These are phyloP conservation scores for Coelastrella sp. DNA, from an alignment of 139 green algal genomes.

Conservation along the genomic window DNA sequence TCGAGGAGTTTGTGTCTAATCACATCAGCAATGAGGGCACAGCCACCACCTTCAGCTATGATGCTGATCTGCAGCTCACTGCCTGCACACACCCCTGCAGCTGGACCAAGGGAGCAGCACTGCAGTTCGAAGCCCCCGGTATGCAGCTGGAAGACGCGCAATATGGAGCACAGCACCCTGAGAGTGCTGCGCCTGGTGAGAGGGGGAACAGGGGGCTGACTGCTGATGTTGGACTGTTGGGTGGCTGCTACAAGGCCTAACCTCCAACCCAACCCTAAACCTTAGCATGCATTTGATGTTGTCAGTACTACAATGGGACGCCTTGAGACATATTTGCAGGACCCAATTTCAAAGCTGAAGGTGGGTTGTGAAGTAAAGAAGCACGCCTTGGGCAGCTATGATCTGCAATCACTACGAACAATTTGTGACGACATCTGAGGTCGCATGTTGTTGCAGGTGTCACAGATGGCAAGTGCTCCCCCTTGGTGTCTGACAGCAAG, in stretches of 20 bases:
- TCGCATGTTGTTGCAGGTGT: not conserved
- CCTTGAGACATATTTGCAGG: too few relatives aligned
- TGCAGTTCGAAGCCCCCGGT: not conserved
- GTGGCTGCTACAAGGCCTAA: too few relatives aligned
- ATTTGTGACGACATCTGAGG: not conserved
- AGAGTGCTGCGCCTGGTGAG: not conserved
- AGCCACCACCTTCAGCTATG: constrained; percentile 27
- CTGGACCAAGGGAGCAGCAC: not conserved
- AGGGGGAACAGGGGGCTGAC: too few relatives aligned
- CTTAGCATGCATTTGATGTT: too few relatives aligned
- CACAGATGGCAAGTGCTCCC: not conserved
- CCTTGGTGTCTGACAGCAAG: not conserved
- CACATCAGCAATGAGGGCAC: constrained; percentile 23
- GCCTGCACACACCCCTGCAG: not conserved
- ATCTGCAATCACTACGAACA: too few relatives aligned
- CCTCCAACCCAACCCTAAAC: too few relatives aligned
- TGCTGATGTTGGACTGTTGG: too few relatives aligned
- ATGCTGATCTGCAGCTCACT: not conserved
- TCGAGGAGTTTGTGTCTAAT: not conserved
- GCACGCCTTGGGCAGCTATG: too few relatives aligned
- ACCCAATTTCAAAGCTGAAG: too few relatives aligned
- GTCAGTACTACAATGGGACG: too few relatives aligned
- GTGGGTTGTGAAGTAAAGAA: too few relatives aligned
- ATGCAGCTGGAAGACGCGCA: not conserved
- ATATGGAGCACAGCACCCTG: not conserved